Conservation (phyloP, 371 early-diverging fungal species). For the Actinomortierella wolfii region DNA sequence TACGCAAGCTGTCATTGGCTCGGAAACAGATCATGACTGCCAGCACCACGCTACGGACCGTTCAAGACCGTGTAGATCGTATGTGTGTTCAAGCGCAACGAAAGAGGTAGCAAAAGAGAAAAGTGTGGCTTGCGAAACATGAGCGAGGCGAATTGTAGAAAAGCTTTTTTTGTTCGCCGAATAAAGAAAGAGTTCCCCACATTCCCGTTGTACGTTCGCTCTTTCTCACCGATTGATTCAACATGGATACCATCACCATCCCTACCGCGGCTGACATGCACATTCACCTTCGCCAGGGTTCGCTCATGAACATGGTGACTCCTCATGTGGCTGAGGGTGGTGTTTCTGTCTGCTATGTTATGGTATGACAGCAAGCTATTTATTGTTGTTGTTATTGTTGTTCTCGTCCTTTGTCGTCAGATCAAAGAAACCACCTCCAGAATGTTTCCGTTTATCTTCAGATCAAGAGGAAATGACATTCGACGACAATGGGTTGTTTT, state of each 20-base stretch:
- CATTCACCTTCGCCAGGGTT: slow-evolving; percentile 92
- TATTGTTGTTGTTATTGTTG: too few relatives aligned
- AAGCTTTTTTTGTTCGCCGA: slow-evolving; percentile 1
- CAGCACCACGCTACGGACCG: slow-evolving; percentile 51
- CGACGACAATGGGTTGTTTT: neutral
- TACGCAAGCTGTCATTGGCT: slow-evolving; percentile 55
- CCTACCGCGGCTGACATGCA: slow-evolving; percentile 92
- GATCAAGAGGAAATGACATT: neutral
- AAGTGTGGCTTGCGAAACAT: neutral
- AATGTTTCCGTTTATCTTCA: neutral
- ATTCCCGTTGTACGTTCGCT: too few relatives aligned
- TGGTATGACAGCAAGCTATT: too few relatives aligned
- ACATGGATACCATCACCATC: slow-evolving; percentile 48
- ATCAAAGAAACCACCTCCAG: neutral
- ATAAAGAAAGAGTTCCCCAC: too few relatives aligned
- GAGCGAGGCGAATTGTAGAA: too few relatives aligned
- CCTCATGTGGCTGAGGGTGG: slow-evolving; percentile 84
- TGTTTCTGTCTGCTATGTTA: slow-evolving; percentile 88
- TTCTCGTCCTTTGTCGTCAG: neutral
- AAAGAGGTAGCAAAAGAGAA: slow-evolving; percentile 6
- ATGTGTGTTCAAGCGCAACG: slow-evolving; percentile 44
- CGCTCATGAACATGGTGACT: slow-evolving; percentile 89
- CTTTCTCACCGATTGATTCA: slow-evolving; percentile 21
- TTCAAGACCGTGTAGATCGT: slow-evolving; percentile 53
- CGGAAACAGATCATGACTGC: slow-evolving; percentile 52